phyloP scores from a whole-genome alignment of 2,329 filamentous ascomycete species.

The Neonectria punicea region DNA sequence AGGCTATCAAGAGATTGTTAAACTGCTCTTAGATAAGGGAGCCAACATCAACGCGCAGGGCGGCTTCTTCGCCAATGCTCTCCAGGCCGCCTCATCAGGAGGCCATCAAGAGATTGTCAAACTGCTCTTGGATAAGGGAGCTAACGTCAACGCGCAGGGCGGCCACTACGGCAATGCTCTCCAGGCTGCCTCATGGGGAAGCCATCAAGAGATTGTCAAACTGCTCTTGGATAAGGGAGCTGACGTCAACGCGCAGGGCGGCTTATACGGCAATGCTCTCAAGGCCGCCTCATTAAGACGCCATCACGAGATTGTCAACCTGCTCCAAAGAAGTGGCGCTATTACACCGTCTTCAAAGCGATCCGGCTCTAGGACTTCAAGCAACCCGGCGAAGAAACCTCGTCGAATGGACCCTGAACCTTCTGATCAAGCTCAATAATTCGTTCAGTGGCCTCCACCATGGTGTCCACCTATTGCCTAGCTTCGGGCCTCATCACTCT shows the following conservation, averaged over 20 bases:
- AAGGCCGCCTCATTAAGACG: slow-evolving; percentile 23
- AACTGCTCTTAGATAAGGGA: too few species aligned
- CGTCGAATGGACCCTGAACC: too few species aligned
- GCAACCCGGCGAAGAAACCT: too few species aligned
- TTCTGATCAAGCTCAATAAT: too few species aligned
- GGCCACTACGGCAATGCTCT: slow-evolving; percentile 27
- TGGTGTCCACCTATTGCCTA: too few species aligned
- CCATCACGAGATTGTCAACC: slow-evolving; percentile 3
- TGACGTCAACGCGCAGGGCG: slow-evolving; percentile 16
- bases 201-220: slow-evolving; percentile 7
- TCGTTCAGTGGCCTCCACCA: too few species aligned
- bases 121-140: too few species aligned
- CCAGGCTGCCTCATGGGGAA: slow-evolving; percentile 23
- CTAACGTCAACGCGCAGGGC: slow-evolving; percentile 15
- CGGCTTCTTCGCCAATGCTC: slow-evolving; percentile 23
- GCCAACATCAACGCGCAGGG: slow-evolving; percentile 18
- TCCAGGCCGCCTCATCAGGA: slow-evolving; percentile 25
- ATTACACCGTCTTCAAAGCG: too few species aligned
- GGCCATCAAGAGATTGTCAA: slow-evolving; percentile 10
- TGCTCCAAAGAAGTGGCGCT: background rate
- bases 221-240: slow-evolving; percentile 15
- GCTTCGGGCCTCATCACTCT: too few species aligned
- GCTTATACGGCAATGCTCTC: slow-evolving; percentile 26
- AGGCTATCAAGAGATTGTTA: slow-evolving; percentile 11
- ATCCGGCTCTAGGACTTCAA: too few species aligned